Base-by-base conservation (phyloP, 179 eudicot species). In the Carnegiea gigantea region DNA sequence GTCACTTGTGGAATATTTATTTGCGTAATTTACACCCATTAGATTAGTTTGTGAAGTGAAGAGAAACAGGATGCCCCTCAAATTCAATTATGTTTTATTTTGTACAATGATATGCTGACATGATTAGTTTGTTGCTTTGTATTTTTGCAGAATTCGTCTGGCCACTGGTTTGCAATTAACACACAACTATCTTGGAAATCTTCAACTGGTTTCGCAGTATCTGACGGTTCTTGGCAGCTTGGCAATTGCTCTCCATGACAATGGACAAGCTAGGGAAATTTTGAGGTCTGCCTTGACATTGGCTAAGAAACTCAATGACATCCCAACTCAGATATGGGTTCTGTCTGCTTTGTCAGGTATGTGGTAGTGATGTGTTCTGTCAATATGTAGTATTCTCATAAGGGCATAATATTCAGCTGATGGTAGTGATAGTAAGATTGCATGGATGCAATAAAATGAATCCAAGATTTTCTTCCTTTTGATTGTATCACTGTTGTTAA, bases 261-360 rank as follows among this genome's bases (percentile, higher is more conserved):
- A 96, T 78, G 91, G 82, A 51, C 99, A 96, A 90, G 99, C 98
- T 74, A 88, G 94, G 84, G 98, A 95, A 85, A 97, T 95, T 79
- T 89, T 97, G 90, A 90, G 92, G 86, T 95, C 99, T 77, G 90
- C 98, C 80, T 89, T 95, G 80, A 95, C 99, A 24, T 84, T 97
- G 88, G 97, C 99, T n/a, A 97, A 93, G 91, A 97, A 93, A 87
- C 97, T 95, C 15, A 87, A 83, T 79, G 99, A 97, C 85, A 75
- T 93, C 77, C 99, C 99, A 18, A 95, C 98, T 78, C 99, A 95
- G 86, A 91, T 90, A 62, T 95, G 98, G 98, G 99, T 97, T 33
- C 91, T 96, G 24, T 88, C 99, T 20, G 92, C 89, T 83, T 70
- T 94, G 79, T 90, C 98, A 80, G 92, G 99, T 92, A 89, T 76